These are phyloP conservation scores for Danielia reshetovae DNA, from an alignment of 805 yeast genomes.

Conservation along the genomic window DNA sequence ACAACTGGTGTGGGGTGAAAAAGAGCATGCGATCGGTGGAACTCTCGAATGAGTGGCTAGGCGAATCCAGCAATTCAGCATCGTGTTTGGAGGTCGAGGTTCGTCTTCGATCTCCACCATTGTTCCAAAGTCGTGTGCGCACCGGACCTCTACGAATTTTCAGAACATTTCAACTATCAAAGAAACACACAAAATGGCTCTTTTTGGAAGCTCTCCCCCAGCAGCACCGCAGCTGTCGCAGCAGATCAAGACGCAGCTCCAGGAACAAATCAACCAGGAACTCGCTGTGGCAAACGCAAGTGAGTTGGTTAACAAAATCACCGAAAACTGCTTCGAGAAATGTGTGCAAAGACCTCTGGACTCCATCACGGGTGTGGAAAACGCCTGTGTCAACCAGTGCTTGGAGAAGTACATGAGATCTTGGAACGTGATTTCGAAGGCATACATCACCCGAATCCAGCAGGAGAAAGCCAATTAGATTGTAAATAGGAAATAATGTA, in stretches of 20 bases:
- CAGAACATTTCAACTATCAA: not conserved
- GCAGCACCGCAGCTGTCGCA: conserved; percentile 8
- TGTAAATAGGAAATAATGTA: conserved; percentile 1
- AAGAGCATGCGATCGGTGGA: no score
- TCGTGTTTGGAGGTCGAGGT: no score
- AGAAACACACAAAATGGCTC: conserved; percentile 8
- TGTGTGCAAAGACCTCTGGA: conserved; percentile 66
- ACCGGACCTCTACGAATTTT: not conserved
- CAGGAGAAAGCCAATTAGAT: conserved; percentile 9
- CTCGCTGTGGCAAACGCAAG: conserved; percentile 90
- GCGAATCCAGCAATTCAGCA: no score
- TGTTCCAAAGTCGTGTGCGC: no score
- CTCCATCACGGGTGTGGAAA: conserved; percentile 47
- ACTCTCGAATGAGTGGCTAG: no score
- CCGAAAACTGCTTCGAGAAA: conserved; percentile 81
- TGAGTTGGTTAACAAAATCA: conserved; percentile 76
- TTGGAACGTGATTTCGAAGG: conserved; percentile 80
- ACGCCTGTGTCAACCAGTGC: conserved; percentile 71
- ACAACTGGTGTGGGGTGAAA: no score
- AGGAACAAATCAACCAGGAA: conserved; percentile 72
- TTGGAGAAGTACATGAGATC: conserved; percentile 84
- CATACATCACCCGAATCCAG: conserved; percentile 74
- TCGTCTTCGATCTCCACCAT: no score
- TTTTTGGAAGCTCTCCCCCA: conserved; percentile 13
- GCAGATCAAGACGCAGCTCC: conserved; percentile 53